phyloP scores from a whole-genome alignment of 371 early-diverging fungal genomes.

The Mucor racemosus region DNA sequence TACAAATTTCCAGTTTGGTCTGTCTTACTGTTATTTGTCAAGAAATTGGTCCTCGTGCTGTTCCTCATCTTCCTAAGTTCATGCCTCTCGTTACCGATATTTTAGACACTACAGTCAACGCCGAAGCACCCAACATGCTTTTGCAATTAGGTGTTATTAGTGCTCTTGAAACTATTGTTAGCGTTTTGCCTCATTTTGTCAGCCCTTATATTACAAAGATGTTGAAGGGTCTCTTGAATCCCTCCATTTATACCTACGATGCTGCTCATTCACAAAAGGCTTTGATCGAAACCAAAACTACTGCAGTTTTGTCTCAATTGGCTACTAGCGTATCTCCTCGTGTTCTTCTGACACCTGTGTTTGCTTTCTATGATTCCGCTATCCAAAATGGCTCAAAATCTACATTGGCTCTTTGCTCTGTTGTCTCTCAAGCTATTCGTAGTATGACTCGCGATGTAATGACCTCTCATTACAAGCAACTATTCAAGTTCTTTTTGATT shows the following conservation, averaged over 20 bases:
- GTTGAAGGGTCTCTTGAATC: constrained; percentile 58
- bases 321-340: constrained; percentile 71
- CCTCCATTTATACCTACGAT: constrained; percentile 56
- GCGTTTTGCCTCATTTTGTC: constrained; percentile 81
- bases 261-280: constrained; percentile 44
- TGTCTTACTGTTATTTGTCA: constrained; percentile 73
- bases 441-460: constrained; percentile 71
- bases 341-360: constrained; percentile 70
- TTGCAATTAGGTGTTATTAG: constrained; percentile 70
- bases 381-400: constrained; percentile 62
- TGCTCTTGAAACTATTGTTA: constrained; percentile 74
- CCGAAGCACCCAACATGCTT: constrained; percentile 36
- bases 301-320: constrained; percentile 56
- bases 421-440: constrained; percentile 68
- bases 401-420: constrained; percentile 58
- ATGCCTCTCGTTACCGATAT: constrained; percentile 70
- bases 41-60: constrained; percentile 82
- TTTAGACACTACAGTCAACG: constrained; percentile 38
- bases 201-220: constrained; percentile 77
- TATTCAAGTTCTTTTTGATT: constrained; percentile 82
- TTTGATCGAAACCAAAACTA: constrained; percentile 57
- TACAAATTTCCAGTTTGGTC: constrained; percentile 75
- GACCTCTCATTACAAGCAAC: constrained; percentile 71
- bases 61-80: constrained; percentile 84
- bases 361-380: constrained; percentile 62